Evolutionary conservation across 192 early-diverging fungal genomes (phyloP), one percentile per base, ranked within the genome.

Genomic region (Podila minutissima): DNA sequence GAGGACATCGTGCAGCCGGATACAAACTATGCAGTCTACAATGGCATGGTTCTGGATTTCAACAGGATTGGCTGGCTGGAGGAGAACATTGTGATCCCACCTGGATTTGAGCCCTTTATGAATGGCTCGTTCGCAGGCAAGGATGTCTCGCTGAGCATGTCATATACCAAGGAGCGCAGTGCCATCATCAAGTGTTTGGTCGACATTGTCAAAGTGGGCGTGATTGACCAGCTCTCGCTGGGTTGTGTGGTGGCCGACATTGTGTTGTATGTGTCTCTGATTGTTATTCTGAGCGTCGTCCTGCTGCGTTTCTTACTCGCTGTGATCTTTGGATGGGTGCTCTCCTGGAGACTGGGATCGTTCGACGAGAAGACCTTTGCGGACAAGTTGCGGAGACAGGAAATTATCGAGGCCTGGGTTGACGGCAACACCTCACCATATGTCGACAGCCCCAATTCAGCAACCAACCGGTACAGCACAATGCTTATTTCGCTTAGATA

Each of bases 181-280:
- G 62, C 77, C 32, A 66, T 92, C 37, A 94, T 88, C 58, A 85
- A 89, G 53, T 97, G 96, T 72, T 83, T 96, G 72, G 81, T 86
- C 15, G 94, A 96, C 26, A 87, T 93, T 58, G 89, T 95, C 86
- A 88, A 91, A 65, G 92, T 96, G 31, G 96, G 95, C 0, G 88
- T 88, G 2, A 82, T 98, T 59, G 95, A 98, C 74, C 84, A 91
- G 24, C 88, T 88, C 49, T 90, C 92, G 5, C 79, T 93, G 33
- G 95, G 95, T 0, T 98, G 96, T 83, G 92, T 95, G 48, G 86
- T 93, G 4, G 91, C 94, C 0, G 90, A 93, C 61, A 91, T 97
- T 51, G 86, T 94, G 9, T 83, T 96, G 20, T 96, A 93, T 64
- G 86, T 94, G 10, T 95, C 95, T 32, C 86, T 96, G 59, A 86